Base-by-base conservation (phyloP, 352 stramenopile species). In the Phytopythium oedochilum region DNA sequence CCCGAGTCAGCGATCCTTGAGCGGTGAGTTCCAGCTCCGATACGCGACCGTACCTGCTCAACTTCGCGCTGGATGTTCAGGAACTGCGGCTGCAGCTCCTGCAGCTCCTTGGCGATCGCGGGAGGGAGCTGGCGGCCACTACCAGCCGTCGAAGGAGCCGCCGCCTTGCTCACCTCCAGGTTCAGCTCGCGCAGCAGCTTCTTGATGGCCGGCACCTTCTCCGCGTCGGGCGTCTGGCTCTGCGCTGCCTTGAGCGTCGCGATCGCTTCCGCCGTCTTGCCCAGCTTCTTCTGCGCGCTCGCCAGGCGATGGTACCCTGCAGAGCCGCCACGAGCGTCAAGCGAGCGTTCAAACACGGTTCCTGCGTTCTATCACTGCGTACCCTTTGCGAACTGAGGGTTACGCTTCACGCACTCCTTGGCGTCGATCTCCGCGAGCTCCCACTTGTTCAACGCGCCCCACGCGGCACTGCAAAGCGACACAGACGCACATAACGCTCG, bases 71-170 rank as follows among this genome's bases (percentile, higher is more conserved):
- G 75, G 44, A 91, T 83, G 53, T 68, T 86, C 42, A 84, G 49
- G 43, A 91, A 86, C 64, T 91, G 80, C 32, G 83, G 83, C 66
- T 93, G 83, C 44, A 93, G 59, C 54, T 93, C 83, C 61, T 89
- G 79, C 39, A 93, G 60, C 57, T 93, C 83, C 50, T 87, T 88
- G 42, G 80, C 78, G 45, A 93, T 72, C 22, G 83, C 71, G 22
- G 66, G 59, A 1, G 83, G 80, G 45, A 93, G 62, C 17, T 80
- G 68, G 22, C 71, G 75, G n/a, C n/a, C n/a, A 10, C 67, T 59
- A 9, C 70, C 72, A 0, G 39, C 53, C 3, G 55, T 38, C 3
- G 42, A 38, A 20, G 55, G 32, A 11, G 55, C 38, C 1, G 49
- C 31, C 11, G 58, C 43, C 26, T 60, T 68, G 44, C 68, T 63